phyloP scores from a whole-genome alignment of 2,329 filamentous ascomycete genomes.

The Pseudocercospora pini-densiflorae region DNA sequence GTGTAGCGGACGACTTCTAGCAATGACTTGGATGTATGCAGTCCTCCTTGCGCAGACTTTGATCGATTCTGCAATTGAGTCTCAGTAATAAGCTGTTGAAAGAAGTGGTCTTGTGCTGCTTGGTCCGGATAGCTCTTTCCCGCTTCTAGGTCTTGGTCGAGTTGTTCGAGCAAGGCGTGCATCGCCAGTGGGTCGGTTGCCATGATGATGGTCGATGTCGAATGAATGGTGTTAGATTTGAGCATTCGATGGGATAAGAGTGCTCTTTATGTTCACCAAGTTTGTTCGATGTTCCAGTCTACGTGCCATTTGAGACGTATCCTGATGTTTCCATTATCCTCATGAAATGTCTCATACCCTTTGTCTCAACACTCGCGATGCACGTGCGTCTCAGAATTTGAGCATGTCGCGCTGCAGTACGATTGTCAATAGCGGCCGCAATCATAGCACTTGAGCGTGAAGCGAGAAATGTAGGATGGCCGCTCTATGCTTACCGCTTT shows the following conservation, averaged over 20 bases:
- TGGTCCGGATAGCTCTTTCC: background rate
- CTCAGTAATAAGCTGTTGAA: background rate
- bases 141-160: background rate
- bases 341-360: conserved; percentile 1
- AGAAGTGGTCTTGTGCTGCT: background rate
- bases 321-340: background rate
- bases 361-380: background rate
- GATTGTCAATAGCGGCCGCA: background rate
- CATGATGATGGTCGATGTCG: background rate
- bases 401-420: background rate
- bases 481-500: background rate
- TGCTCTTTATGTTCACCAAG: background rate
- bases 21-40: background rate
- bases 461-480: too few relatives aligned
- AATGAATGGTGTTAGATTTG: background rate
- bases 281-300: background rate
- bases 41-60: background rate
- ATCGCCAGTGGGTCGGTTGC: background rate
- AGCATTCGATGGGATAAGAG: background rate
- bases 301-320: background rate
- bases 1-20: background rate
- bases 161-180: background rate
- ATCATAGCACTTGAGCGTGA: background rate
- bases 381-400: background rate
- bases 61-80: background rate